These are phyloP conservation scores for Perkinsus chesapeaki DNA, from an alignment of 169 alveolate species.

Conservation along the genomic window DNA sequence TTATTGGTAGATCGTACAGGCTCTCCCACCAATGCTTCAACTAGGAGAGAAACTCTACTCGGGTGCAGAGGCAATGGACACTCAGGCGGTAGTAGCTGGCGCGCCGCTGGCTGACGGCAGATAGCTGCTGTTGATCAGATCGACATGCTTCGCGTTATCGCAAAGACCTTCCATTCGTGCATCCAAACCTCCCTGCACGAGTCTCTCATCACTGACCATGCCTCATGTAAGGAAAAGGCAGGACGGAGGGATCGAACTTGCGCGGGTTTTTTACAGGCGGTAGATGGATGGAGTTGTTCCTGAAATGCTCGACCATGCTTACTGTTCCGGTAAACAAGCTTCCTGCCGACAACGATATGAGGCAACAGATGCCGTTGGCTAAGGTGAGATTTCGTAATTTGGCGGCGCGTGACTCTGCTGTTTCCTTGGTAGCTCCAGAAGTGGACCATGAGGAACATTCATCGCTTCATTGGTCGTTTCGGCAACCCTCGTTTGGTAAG, in stretches of 20 bases:
- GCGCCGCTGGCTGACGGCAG: background rate
- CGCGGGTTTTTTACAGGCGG: background rate
- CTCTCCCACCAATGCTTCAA: background rate
- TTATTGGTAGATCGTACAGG: background rate
- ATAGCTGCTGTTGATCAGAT: background rate
- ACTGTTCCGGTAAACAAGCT: background rate
- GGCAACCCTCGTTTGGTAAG: background rate
- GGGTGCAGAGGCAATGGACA: background rate
- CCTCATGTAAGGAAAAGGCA: background rate
- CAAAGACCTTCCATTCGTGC: background rate
- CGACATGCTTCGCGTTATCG: background rate
- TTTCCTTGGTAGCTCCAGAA: background rate
- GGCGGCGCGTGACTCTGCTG: background rate
- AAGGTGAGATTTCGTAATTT: background rate
- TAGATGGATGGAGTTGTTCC: background rate
- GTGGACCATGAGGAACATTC: background rate
- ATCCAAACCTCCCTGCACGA: background rate
- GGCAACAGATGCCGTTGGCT: background rate
- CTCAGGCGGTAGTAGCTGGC: background rate
- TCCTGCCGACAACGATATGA: background rate
- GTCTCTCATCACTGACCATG: background rate
- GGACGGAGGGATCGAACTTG: background rate
- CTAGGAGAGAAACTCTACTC: background rate
- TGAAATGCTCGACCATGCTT: background rate
- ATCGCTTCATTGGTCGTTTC: background rate